Evolutionary conservation across 2,329 filamentous ascomycete genomes (phyloP), one percentile per base, ranked within the genome.

Genomic region (Fusarium guadeloupense): DNA sequence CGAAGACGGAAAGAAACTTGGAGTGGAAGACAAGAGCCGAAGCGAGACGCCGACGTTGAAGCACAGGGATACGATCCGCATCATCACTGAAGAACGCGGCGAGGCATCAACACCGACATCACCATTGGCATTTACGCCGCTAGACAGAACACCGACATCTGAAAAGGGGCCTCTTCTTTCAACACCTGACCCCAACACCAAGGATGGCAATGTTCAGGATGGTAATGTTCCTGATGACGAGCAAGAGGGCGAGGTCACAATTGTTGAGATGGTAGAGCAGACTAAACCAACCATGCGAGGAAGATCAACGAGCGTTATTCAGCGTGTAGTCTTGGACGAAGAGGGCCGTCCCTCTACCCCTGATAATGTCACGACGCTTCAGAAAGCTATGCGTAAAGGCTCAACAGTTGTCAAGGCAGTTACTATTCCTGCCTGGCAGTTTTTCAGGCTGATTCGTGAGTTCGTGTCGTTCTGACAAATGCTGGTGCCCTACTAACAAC

Each of bases 351-450:
- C 80, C 5, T 71, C 77, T 5, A 77, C 78, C 33, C 63, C 77
- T 3, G 79, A 82, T 21, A 72, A 77, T 13, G 69, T 73, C 14
- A 78, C 72, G 13, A 69, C 82, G 25, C 72, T 80, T 34, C 76
- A 79, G 59, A 78, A 73, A 73, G 76, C 65, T 74, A 79, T 69
- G 74, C 72, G 66, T 72, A 81, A 71, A 75, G 80, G 66, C 9
- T 84, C 83, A 12, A 81, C 78, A 3, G 80, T 82, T 52, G 81
- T 78, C 66, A 97, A 94, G 71, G 93, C 96, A 69, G 90, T 98
- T 13, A 89, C 94, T 54, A 97, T 98, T 80, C 94, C 94, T 31
- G 95, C 95, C 3, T 98, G 93, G 93, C 94, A 97, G 70, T 97
- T 98, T 71, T 98, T 97, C 77, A 92, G 91, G 70, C 80, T 98